Percentiles rank a stretch among this genome's conserved stretches.
phyloP scores from a whole-genome alignment of 2,329 filamentous ascomycete genomes.

The Lanzia echinophila region DNA sequence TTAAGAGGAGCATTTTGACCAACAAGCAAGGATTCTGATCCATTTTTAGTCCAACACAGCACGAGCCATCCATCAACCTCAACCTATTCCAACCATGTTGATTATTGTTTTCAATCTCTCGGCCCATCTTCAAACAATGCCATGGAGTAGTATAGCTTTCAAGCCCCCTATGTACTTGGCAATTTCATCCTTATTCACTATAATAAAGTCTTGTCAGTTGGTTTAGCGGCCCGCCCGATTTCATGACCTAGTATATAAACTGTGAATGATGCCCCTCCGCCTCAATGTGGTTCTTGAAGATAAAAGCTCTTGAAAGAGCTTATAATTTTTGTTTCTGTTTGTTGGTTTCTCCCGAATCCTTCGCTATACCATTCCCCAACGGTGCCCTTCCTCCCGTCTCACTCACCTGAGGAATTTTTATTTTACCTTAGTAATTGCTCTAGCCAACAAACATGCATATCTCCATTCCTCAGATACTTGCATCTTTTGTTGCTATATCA shows the following conservation, averaged over 20 bases:
- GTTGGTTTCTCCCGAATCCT: no score
- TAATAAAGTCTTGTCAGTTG: neutral
- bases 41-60: neutral
- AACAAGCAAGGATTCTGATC: no score
- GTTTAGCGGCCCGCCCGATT: no score
- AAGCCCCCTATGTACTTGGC: neutral
- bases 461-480: neutral
- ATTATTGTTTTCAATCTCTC: neutral
- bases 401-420: no score
- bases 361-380: neutral
- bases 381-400: neutral
- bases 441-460: slow-evolving; percentile 1
- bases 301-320: no score
- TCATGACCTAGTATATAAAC: no score
- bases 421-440: neutral
- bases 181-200: neutral
- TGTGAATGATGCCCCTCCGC: no score
- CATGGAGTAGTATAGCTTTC: neutral
- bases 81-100: neutral
- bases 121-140: neutral
- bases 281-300: no score
- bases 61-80: slow-evolving; percentile 1
- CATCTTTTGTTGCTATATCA: neutral
- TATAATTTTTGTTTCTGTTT: no score
- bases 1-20: no score